These are phyloP conservation scores for Coniosporium tulheliwenetii DNA, from an alignment of 2,329 filamentous ascomycete genomes.

Conservation along the genomic window DNA sequence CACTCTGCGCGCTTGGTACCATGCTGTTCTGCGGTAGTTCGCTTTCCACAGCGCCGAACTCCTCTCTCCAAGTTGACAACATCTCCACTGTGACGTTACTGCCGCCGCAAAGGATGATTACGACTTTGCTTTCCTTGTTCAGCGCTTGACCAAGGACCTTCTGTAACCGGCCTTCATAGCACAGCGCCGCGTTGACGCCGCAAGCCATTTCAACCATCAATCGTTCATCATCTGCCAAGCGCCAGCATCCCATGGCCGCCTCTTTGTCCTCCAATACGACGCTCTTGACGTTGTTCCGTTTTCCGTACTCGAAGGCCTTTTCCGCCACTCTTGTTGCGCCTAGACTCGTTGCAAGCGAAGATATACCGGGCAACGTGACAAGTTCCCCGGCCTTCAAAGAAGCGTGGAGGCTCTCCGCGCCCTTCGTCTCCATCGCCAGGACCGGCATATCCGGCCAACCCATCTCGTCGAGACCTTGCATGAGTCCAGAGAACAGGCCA, in stretches of 20 bases:
- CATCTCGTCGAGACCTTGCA: slow-evolving; percentile 46
- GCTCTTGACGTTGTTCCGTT: slow-evolving; percentile 37
- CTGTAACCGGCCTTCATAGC: slow-evolving; percentile 48
- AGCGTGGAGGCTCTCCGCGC: slow-evolving; percentile 54
- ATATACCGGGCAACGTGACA: slow-evolving; percentile 54
- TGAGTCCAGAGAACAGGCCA: slow-evolving; percentile 61
- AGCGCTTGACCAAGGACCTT: slow-evolving; percentile 44
- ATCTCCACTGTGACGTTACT: slow-evolving; percentile 35
- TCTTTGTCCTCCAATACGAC: slow-evolving; percentile 58
- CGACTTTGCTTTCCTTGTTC: slow-evolving; percentile 53
- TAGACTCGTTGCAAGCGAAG: slow-evolving; percentile 58
- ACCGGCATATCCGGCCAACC: slow-evolving; percentile 29
- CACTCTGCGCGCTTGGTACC: no score
- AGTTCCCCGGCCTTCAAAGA: slow-evolving; percentile 40
- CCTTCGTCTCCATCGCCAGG: slow-evolving; percentile 60
- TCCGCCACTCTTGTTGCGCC: slow-evolving; percentile 58
- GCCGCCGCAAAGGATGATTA: slow-evolving; percentile 70
- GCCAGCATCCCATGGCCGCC: slow-evolving; percentile 61
- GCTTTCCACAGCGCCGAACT: slow-evolving; percentile 16
- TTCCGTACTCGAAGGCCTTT: slow-evolving; percentile 50
- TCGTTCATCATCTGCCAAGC: slow-evolving; percentile 67
- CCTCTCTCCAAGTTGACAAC: slow-evolving; percentile 31
- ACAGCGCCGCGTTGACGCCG: slow-evolving; percentile 60
- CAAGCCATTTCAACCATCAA: slow-evolving; percentile 70
- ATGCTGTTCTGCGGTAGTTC: no score